Base-by-base conservation (phyloP, 176 grass and related monocot genomes). In the Panicum miliaceum region DNA sequence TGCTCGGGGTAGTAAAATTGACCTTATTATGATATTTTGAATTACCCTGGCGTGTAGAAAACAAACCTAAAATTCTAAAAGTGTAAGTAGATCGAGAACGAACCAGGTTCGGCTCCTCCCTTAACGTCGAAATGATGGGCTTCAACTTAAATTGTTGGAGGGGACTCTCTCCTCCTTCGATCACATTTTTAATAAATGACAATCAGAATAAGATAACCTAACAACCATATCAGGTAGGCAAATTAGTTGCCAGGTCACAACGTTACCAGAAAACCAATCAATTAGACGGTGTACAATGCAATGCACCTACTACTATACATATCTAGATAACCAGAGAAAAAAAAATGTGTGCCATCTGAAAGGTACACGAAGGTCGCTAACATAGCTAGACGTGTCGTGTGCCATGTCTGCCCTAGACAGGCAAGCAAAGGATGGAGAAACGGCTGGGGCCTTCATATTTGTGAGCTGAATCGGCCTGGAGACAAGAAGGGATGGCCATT, bases 181-280 rank as follows among this genome's bases (percentile, higher is more conserved):
- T 36, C 37, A 0, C 4, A 15, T 45, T 70, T 43, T 25, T 70
- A 26, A 45, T 26, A 70, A 45, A 70, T 70, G 40, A 52, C 14
- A 64, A 20, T 45, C 12, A 34, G 27, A 73, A 72, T 38, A 64
- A 75, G 41, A 75, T 65, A 65, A 53, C 36, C 6, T 15, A 77
- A n/a, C 35, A 76, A 32, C 35, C 64, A 60, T 50, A 47, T 37
- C 6, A 56, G 29, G 10, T 35, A 18, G 27, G 7, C 25, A 35
- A 34, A 68, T 67, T 82, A 67, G 82, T 66, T 66, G 71, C 46
- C 46, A 66, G 19, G 71, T 76, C 59, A 76, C 59, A 54, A 42
- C 8, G 16, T 53, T 15, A 18, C 20, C 64, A 52, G 32, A 75
- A 51, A 41, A 22, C 27, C 27, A 50, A 51, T 80, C 61, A 14